Base-by-base conservation (phyloP, 441 rosid species). In the Gossypium schwendimanii region DNA sequence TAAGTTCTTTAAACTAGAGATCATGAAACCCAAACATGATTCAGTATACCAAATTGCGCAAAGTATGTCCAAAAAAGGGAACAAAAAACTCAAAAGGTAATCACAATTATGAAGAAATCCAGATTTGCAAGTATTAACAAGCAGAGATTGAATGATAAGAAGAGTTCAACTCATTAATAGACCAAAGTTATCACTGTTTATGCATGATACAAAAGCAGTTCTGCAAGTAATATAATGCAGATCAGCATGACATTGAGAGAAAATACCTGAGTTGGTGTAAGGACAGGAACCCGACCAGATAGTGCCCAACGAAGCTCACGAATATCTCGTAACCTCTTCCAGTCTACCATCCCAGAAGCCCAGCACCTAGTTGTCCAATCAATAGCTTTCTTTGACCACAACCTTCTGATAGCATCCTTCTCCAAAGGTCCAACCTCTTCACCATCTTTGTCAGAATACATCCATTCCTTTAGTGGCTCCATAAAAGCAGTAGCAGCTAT, bases 291-390 rank as follows among this genome's bases (percentile, higher is more conserved):
- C 70, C 96, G 93, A 69, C 81, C 73, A 79, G 99, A 86, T 76
- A 96, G 85, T 54, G 91, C 97, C 99, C 99, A 96, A 58, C 98
- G 94, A 84, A 96, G 97, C 82, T 96, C 99, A 82, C 99, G 99
- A 64, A 96, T 93, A 84, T 96, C 98, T 77, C 91, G 93, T 81
- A 96, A 77, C 81, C 86, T 93, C 86, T 96, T 96, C 98, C 98
- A 93, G 75, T 96, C 99, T 62, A 85, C 55, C 97, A 93, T 93
- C 76, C 99, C 99, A 78, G 92, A 87, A 69, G 97, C 97, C 92
- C 93, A 88, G 79, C 94, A 96, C 79, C 91, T 91, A 58, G 97
- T 88, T 7, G 87, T 87, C 99, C 98, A 93, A 75, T 88, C 90
- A 81, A 96, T 91, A 72, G 73, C 89, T 75, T 89, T 92, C 84